Conservation (phyloP, 148 eudicot species). For the Fagopyrum homotropicum region DNA sequence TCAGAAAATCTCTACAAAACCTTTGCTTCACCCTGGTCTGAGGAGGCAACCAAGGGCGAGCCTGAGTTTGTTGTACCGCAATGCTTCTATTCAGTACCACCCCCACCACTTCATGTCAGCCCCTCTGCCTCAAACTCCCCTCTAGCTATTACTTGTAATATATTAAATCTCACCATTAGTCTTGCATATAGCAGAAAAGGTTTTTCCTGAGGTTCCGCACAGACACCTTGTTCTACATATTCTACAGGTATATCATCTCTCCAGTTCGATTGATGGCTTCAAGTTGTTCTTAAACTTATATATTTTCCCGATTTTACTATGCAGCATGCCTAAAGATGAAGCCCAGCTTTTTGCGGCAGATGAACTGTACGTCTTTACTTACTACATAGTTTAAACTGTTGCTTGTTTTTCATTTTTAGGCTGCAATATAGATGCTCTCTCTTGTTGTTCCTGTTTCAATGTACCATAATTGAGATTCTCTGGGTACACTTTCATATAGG, state of each 20-base stretch:
- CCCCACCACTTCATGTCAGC: constrained; percentile 56
- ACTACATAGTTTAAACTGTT: neutral
- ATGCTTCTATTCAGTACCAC: constrained; percentile 50
- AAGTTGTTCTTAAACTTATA: constrained; percentile 2
- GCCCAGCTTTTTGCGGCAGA: constrained; percentile 76
- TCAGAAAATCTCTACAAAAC: constrained; percentile 63
- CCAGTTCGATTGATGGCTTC: neutral
- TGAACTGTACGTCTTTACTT: constrained; percentile 64
- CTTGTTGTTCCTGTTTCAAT: neutral
- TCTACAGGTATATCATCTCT: constrained; percentile 51
- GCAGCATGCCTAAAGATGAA: constrained; percentile 94
- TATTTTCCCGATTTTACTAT: constrained; percentile 5
- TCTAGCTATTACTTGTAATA: neutral
- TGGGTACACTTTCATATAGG: neutral
- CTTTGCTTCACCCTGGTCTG: constrained; percentile 88
- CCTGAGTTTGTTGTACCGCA: constrained; percentile 63
- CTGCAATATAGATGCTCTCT: neutral
- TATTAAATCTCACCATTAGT: neutral
- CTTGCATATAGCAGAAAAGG: neutral
- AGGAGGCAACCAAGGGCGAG: constrained; percentile 62
- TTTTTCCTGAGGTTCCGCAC: constrained; percentile 41
- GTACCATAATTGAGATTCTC: neutral
- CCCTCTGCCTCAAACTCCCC: constrained; percentile 6
- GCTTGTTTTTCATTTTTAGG: neutral
- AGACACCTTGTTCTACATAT: constrained; percentile 67